Evolutionary conservation across 2,329 filamentous ascomycete genomes (phyloP).

Genomic region (Exophiala viscosa): DNA sequence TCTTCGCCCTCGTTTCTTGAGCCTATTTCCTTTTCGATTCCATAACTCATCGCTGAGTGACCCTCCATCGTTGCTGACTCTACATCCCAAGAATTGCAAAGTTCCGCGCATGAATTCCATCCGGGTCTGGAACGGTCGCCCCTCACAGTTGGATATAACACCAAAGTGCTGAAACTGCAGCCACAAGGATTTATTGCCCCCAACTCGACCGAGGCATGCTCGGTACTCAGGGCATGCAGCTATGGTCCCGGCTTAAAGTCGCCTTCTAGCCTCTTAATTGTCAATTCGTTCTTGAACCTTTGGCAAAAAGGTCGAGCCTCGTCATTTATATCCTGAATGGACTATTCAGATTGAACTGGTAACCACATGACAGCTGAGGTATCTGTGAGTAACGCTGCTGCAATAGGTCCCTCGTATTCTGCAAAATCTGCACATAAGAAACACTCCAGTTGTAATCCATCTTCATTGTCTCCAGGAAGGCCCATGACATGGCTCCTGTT

Average conservation of each 20-base stretch:
- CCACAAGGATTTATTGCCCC: no score
- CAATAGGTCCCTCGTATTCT: slow-evolving; percentile 30
- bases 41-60: neutral
- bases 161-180: no score
- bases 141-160: no score
- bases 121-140: no score
- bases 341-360: slow-evolving; percentile 28
- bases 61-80: neutral
- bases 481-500: slow-evolving; percentile 27
- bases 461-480: slow-evolving; percentile 28
- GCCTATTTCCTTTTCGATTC: neutral
- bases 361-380: slow-evolving; percentile 31
- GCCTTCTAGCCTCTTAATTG: no score
- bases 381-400: slow-evolving; percentile 31
- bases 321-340: slow-evolving; percentile 31
- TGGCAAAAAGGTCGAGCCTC: neutral
- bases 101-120: no score
- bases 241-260: no score
- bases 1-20: neutral
- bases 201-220: no score
- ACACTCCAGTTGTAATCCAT: slow-evolving; percentile 24
- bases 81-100: neutral
- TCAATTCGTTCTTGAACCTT: no score
- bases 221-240: no score
- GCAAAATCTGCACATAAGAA: slow-evolving; percentile 29